Conservation (phyloP, 202 grass and related monocot species). For the Hordeum pubiflorum region DNA sequence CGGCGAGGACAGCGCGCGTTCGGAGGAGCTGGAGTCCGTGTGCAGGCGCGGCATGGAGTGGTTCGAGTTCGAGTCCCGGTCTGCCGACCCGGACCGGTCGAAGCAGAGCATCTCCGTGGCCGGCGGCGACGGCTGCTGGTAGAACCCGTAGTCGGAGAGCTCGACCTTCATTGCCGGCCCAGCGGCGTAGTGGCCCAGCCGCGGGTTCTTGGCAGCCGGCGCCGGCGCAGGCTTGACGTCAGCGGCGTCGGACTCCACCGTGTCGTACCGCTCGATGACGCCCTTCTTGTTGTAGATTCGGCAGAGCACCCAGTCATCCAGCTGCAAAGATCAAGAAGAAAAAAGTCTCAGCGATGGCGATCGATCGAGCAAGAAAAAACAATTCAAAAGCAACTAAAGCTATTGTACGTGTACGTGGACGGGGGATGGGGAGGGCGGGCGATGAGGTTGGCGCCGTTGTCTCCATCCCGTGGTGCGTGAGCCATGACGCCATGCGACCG, state of each 20-base stretch:
- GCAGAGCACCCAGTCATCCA: constrained; percentile 74
- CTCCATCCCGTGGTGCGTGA: constrained; percentile 27
- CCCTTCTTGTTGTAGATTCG: constrained; percentile 91
- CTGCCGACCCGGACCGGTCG: constrained; percentile 22
- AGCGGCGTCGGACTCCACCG: neutral
- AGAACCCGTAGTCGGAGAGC: constrained; percentile 28
- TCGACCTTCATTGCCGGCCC: constrained; percentile 34
- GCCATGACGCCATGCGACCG: constrained; percentile 37
- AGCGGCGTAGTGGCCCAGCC: neutral
- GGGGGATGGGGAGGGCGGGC: neutral
- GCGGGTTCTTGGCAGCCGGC: neutral
- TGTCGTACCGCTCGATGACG: constrained; percentile 54
- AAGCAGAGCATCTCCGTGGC: constrained; percentile 51
- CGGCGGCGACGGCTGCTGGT: constrained; percentile 1
- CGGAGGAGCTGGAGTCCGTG: constrained; percentile 73
- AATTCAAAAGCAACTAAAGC: neutral
- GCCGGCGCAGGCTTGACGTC: constrained; percentile 28
- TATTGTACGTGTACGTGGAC: neutral
- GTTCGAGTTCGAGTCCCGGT: constrained; percentile 21
- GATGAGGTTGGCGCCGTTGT: constrained; percentile 11
- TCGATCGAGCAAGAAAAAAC: neutral
- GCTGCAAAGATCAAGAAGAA: constrained; percentile 11
- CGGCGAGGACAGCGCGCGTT: constrained; percentile 55
- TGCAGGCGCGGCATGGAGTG: constrained; percentile 25
- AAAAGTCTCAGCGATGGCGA: neutral